Percentiles rank a stretch among this genome's conserved stretches.
These are phyloP conservation scores for Porogramme epimiltina DNA, from an alignment of 1,284 basidiomycete genomes.

Conservation along the genomic window DNA sequence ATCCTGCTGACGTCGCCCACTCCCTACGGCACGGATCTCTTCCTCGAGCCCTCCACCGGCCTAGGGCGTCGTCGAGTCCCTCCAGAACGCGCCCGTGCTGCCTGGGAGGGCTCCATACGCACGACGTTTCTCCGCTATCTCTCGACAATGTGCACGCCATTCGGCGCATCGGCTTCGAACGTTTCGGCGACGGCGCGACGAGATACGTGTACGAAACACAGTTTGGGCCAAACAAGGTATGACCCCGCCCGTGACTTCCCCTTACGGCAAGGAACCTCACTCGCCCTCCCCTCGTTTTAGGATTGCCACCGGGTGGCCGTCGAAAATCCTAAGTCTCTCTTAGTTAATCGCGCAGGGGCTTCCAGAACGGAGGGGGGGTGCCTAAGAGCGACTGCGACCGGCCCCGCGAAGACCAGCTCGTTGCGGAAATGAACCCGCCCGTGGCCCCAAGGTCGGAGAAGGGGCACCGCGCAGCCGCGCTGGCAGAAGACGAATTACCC, in stretches of 20 bases:
- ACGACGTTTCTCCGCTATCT: no score
- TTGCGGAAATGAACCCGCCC: conserved; percentile 34
- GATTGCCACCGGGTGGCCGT: conserved; percentile 31
- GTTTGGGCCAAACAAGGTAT: conserved; percentile 27
- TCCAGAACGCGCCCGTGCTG: conserved; percentile 26
- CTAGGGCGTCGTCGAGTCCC: conserved; percentile 28
- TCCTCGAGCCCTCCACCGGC: conserved; percentile 29
- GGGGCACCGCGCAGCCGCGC: conserved; percentile 32
- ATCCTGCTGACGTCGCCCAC: conserved; percentile 25
- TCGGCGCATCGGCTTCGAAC: conserved; percentile 33
- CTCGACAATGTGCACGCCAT: no score
- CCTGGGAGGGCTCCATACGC: no score
- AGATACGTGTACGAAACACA: conserved; percentile 29
- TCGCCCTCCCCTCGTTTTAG: conserved; percentile 6
- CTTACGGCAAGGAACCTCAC: no score
- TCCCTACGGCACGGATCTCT: conserved; percentile 33
- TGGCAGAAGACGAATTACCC: conserved; percentile 26
- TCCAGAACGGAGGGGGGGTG: conserved; percentile 22
- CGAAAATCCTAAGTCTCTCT: conserved; percentile 23
- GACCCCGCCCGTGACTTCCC: neutral
- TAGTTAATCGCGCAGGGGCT: conserved; percentile 25
- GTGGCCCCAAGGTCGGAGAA: conserved; percentile 32
- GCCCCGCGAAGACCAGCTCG: conserved; percentile 28
- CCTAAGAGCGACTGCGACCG: conserved; percentile 10
- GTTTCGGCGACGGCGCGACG: conserved; percentile 32